Conservation (phyloP, 2,329 filamentous ascomycete species). For the Alternaria ethzedia region DNA sequence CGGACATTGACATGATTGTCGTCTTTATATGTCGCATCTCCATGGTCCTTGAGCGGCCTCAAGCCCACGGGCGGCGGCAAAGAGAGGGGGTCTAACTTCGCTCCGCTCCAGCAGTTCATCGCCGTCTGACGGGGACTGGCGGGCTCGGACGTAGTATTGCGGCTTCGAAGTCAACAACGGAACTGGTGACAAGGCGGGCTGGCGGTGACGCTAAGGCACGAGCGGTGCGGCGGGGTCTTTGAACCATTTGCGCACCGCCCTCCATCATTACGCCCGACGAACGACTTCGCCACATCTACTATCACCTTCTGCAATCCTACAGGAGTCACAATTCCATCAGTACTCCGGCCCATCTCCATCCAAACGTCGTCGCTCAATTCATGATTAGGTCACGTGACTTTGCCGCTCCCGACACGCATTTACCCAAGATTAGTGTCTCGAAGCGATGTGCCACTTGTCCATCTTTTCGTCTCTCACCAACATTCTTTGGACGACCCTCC, state of each 20-base stretch:
- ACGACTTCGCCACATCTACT: background rate
- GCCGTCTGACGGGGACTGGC: background rate
- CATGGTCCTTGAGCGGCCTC: background rate
- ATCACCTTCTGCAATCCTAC: background rate
- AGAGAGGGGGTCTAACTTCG: background rate
- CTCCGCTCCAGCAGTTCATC: background rate
- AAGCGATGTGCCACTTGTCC: background rate
- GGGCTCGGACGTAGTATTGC: background rate
- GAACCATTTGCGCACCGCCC: conserved; percentile 13
- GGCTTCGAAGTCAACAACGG: background rate
- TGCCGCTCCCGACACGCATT: background rate
- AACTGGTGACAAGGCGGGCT: background rate
- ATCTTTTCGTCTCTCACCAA: background rate
- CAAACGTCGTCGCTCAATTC: background rate
- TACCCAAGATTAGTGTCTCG: background rate
- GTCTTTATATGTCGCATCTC: background rate
- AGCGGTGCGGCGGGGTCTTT: conserved; percentile 21
- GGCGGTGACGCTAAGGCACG: conserved; percentile 28
- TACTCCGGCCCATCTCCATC: background rate
- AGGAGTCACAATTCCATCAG: background rate
- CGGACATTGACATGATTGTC: background rate
- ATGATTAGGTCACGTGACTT: background rate
- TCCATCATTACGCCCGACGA: background rate
- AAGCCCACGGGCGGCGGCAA: background rate
- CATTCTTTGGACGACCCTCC: background rate